A percentile compares a stretch with the other conserved stretches of the same genome.
Conservation (phyloP, 2,329 filamentous ascomycete species). For the Venturiaceae sp. region DNA sequence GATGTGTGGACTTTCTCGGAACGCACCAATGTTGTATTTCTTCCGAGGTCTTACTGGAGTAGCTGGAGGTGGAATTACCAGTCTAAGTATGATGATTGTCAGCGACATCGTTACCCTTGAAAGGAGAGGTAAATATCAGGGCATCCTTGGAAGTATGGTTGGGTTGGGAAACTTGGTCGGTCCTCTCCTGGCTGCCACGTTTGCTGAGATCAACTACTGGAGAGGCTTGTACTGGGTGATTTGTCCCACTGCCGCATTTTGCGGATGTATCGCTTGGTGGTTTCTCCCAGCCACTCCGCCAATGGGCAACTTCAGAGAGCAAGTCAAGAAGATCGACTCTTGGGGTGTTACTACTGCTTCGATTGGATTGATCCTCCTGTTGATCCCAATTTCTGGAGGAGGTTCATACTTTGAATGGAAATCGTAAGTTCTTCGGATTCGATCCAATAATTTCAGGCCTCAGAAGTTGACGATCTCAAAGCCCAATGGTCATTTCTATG, state of each 20-base stretch:
- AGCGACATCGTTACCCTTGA: slow-evolving; percentile 50
- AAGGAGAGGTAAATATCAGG: slow-evolving; percentile 44
- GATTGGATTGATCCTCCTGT: slow-evolving; percentile 46
- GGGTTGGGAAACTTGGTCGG: slow-evolving; percentile 37
- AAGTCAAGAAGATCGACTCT: slow-evolving; percentile 48
- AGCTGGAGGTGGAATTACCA: slow-evolving; percentile 49
- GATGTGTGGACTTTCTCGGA: slow-evolving; percentile 47
- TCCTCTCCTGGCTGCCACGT: slow-evolving; percentile 29
- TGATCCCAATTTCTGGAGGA: slow-evolving; percentile 55
- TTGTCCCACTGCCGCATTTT: slow-evolving; percentile 39
- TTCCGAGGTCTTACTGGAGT: slow-evolving; percentile 52
- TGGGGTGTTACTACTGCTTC: slow-evolving; percentile 46
- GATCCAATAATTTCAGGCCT: background rate
- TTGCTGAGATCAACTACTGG: slow-evolving; percentile 34
- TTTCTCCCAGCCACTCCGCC: slow-evolving; percentile 36
- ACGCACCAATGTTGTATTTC: slow-evolving; percentile 48
- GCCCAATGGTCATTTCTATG: slow-evolving; percentile 51
- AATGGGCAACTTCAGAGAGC: slow-evolving; percentile 36
- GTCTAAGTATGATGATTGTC: slow-evolving; percentile 46
- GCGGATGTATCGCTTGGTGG: slow-evolving; percentile 29
- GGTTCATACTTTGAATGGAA: slow-evolving; percentile 47
- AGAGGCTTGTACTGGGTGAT: slow-evolving; percentile 40
- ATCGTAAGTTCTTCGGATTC: background rate
- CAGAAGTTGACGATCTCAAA: slow-evolving; percentile 14
- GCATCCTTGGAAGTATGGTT: slow-evolving; percentile 30